phyloP scores from a whole-genome alignment of 2,329 filamentous ascomycete genomes.

The Colletotrichum graminicola region DNA sequence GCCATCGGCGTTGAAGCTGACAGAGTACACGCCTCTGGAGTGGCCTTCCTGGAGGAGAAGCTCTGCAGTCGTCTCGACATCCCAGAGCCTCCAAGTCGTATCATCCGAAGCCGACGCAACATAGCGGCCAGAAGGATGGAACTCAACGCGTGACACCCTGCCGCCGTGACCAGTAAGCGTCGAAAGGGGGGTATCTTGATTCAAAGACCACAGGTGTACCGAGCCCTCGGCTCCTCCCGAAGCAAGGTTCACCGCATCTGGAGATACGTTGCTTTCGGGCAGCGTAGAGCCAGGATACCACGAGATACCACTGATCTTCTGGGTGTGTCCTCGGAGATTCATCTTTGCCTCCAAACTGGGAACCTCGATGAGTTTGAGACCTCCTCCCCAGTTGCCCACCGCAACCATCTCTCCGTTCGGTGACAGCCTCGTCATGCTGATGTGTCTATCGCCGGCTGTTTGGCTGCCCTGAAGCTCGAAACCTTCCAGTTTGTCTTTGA shows the following conservation, averaged over 20 bases:
- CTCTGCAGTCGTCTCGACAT: conserved; percentile 86
- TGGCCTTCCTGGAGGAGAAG: conserved; percentile 93
- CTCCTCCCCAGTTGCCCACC: conserved; percentile 92
- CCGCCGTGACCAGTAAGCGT: conserved; percentile 87
- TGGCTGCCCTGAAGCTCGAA: conserved; percentile 96
- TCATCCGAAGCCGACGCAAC: conserved; percentile 95
- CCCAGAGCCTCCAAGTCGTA: conserved; percentile 97
- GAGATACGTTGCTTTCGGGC: conserved; percentile 76
- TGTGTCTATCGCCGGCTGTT: conserved; percentile 88
- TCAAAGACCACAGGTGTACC: conserved; percentile 90
- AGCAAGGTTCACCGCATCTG: conserved; percentile 83
- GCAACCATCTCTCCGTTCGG: conserved; percentile 87
- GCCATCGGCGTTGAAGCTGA: conserved; percentile 92
- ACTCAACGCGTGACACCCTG: conserved; percentile 91
- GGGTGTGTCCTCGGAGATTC: conserved; percentile 85
- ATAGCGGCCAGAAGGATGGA: conserved; percentile 91
- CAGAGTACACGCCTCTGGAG: conserved; percentile 89
- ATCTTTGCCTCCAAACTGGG: conserved; percentile 84
- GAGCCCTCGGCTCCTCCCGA: conserved; percentile 91
- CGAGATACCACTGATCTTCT: conserved; percentile 88
- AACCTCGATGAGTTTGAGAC: conserved; percentile 86
- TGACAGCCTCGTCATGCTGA: conserved; percentile 92
- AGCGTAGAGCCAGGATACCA: conserved; percentile 90
- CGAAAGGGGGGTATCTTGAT: conserved; percentile 84
- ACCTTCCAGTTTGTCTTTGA: conserved; percentile 84